These are phyloP conservation scores for Apiospora kogelbergensis DNA, from an alignment of 2,329 filamentous ascomycete genomes.

Conservation along the genomic window DNA sequence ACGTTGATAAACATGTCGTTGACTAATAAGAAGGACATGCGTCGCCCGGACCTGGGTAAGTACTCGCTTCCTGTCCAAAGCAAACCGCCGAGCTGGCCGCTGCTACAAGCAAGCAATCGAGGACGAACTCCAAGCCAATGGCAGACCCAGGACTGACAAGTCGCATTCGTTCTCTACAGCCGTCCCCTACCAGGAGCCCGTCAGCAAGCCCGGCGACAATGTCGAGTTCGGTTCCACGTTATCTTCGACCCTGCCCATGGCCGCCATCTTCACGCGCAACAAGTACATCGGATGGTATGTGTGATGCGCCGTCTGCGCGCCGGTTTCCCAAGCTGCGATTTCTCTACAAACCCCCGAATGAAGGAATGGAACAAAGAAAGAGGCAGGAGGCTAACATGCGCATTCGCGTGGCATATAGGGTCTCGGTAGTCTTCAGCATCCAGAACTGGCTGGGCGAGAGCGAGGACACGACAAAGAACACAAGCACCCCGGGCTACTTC, in stretches of 20 bases:
- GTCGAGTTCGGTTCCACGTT: constrained; percentile 72
- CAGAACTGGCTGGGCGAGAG: constrained; percentile 79
- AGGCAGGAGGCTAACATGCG: constrained; percentile 1
- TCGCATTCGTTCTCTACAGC: constrained; percentile 49
- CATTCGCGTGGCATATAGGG: constrained; percentile 45
- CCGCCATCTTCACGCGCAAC: constrained; percentile 90
- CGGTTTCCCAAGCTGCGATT: neutral
- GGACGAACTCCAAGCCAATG: too few species aligned
- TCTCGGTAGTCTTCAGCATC: constrained; percentile 70
- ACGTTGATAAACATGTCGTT: constrained; percentile 38
- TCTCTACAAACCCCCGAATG: too few species aligned
- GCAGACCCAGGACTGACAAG: neutral
- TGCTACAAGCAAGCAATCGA: too few species aligned
- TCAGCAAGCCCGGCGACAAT: constrained; percentile 58
- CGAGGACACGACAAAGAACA: constrained; percentile 62
- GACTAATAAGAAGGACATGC: constrained; percentile 72
- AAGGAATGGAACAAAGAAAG: constrained; percentile 1
- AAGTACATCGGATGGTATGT: constrained; percentile 70
- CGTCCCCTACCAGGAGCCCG: constrained; percentile 82
- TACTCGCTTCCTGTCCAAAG: neutral
- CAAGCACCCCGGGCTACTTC: constrained; percentile 69
- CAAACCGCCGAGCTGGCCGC: neutral
- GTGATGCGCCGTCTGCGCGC: neutral
- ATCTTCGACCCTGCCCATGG: constrained; percentile 86
- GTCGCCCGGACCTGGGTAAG: constrained; percentile 70